These are phyloP conservation scores for Flaveria sonorensis DNA, from an alignment of 129 eudicot genomes.

Conservation along the genomic window DNA sequence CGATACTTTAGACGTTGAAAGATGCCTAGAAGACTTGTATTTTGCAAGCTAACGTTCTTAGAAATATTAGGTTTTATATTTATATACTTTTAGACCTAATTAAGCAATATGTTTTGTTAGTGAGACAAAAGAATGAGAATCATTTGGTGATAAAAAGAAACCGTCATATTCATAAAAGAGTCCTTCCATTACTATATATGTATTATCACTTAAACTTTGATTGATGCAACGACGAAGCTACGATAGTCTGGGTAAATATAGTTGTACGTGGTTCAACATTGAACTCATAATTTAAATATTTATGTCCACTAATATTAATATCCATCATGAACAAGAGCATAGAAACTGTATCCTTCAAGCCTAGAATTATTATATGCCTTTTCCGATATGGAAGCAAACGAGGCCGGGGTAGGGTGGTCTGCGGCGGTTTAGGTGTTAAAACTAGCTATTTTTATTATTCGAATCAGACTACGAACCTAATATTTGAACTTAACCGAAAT, in stretches of 20 bases:
- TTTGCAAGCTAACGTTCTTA: no score
- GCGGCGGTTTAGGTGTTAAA: no score
- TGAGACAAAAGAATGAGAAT: slow-evolving; percentile 26
- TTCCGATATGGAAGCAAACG: no score
- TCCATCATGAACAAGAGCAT: neutral
- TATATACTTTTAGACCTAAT: no score
- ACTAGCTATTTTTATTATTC: no score
- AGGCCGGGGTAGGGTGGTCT: no score
- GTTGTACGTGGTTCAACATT: slow-evolving; percentile 30
- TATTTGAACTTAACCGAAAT: no score
- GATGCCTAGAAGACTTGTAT: no score
- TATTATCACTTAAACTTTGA: slow-evolving; percentile 7
- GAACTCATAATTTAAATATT: slow-evolving; percentile 21
- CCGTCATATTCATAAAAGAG: slow-evolving; percentile 28
- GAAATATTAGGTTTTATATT: no score
- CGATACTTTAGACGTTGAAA: no score
- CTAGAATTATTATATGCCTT: neutral
- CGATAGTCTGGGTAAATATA: slow-evolving; percentile 10
- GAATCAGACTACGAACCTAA: no score
- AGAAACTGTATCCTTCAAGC: neutral
- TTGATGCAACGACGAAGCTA: slow-evolving; percentile 15
- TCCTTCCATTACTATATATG: slow-evolving; percentile 7
- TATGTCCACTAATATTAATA: slow-evolving; percentile 1
- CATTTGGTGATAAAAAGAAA: slow-evolving; percentile 26
- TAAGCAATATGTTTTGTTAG: neutral